These are phyloP conservation scores for Primulina tabacum DNA, from an alignment of 257 asterid species.

Conservation along the genomic window DNA sequence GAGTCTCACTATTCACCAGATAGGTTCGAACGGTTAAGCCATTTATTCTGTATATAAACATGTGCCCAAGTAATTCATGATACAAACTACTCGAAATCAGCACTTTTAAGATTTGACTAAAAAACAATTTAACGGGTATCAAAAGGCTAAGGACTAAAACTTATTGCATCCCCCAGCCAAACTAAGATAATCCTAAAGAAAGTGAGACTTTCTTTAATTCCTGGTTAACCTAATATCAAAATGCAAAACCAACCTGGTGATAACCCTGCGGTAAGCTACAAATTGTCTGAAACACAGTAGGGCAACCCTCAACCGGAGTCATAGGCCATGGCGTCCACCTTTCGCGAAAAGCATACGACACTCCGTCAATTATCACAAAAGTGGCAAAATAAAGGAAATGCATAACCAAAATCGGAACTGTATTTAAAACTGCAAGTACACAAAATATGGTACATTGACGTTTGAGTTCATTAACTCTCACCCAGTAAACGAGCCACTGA, in stretches of 20 bases:
- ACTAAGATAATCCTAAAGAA: neutral
- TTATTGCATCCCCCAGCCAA: neutral
- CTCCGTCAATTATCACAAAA: conserved; percentile 14
- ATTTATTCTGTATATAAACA: too few species aligned
- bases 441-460: neutral
- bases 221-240: neutral
- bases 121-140: neutral
- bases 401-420: conserved; percentile 12
- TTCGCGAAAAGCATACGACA: conserved; percentile 33
- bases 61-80: neutral
- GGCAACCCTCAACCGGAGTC: conserved; percentile 75
- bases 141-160: neutral
- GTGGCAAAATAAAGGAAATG: conserved; percentile 8
- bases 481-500: conserved; percentile 74
- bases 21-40: neutral
- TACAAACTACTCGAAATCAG: neutral
- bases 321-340: conserved; percentile 59
- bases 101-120: neutral
- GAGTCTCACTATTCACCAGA: neutral
- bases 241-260: conserved; percentile 52
- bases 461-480: conserved; percentile 21
- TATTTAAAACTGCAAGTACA: too few species aligned
- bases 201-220: neutral
- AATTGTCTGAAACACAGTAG: conserved; percentile 65
- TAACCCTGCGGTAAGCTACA: conserved; percentile 56